Percentiles rank a stretch among this genome's conserved stretches.
Evolutionary conservation across 2,329 filamentous ascomycete species (phyloP).

Genomic region (Apiospora koreana): DNA sequence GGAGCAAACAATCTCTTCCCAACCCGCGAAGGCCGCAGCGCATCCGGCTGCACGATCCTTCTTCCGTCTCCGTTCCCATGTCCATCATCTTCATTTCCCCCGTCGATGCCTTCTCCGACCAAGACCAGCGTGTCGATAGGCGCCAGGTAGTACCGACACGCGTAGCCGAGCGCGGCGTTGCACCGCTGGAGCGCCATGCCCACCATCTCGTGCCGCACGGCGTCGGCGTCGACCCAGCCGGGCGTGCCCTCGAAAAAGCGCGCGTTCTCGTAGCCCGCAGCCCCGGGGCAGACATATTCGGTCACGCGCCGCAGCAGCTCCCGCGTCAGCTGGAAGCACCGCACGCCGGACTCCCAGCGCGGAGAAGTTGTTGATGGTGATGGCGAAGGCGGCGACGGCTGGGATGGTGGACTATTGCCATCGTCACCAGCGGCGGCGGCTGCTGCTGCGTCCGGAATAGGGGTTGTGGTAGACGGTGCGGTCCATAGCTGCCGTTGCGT

Average conservation of each 20-base stretch:
- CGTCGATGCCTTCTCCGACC: background rate
- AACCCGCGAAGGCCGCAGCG: background rate
- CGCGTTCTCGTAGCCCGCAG: background rate
- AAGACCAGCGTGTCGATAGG: conserved; percentile 1
- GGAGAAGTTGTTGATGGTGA: background rate
- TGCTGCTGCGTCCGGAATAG: background rate
- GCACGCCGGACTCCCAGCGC: conserved; percentile 13
- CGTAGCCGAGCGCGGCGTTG: conserved; percentile 12
- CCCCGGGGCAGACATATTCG: background rate
- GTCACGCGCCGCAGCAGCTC: conserved; percentile 7
- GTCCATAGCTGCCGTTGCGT: conserved; percentile 8
- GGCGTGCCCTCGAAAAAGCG: conserved; percentile 1
- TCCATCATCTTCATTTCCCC: background rate
- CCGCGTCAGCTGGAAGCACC: conserved; percentile 10
- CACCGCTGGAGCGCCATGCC: conserved; percentile 12
- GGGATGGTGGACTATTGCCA: background rate
- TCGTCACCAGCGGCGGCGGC: background rate
- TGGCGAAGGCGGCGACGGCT: background rate
- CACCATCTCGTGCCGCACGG: conserved; percentile 15
- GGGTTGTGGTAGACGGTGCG: background rate
- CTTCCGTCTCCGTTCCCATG: background rate
- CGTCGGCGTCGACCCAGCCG: conserved; percentile 15
- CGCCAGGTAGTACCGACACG: conserved; percentile 13
- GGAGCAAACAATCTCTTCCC: background rate
- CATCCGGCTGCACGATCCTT: background rate